Base-by-base conservation (phyloP, 2,329 filamentous ascomycete species). In the Pseudogymnoascus sp. region DNA sequence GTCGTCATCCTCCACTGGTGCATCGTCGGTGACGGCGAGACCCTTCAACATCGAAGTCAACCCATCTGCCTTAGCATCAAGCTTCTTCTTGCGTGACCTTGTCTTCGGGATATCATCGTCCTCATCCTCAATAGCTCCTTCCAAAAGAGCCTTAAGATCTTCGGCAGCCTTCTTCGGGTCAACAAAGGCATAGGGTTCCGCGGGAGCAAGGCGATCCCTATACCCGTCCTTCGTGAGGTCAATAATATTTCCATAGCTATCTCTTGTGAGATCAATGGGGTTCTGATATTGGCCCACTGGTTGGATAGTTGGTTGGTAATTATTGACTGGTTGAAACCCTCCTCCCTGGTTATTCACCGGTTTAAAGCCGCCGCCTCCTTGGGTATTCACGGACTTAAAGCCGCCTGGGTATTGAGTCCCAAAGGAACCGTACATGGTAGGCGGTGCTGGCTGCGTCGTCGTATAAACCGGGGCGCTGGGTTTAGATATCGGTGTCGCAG, bases 111-210 rank as follows among this genome's bases (percentile, higher is more conserved):
- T 69, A 65, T 77, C 77, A 21, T 79, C 79, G 6, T 56, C 46
- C 59, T 89, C 86, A 12, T 90, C 89, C 62, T 93, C 89, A 75
- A 93, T 86, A 8, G 89, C 89, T 6, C 89, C 90, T 73, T 93
- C 90, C 1, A 95, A 79, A n/a, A 95, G 75, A 6, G 88, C 89
- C 73, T 95, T 95, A 67, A 95, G 81, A 68, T 93, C 90, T 56
- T 87, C 87, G 60, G 84, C 85, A 10, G 90, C 89, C 73, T 90
- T 88, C 64, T 79, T 79, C 0, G 88, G 84, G 67, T 93, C 89
- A 5, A 74, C 71, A 64, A 71, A 74, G 5, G 70, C 68, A 62
- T 72, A 71, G 34, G 71, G 69, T 11, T 69, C 69, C 36, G 68
- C 62, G 44, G 67, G 31, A 21, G 62, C 44, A 21, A 66, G 63